Conservation (phyloP, 495 filamentous ascomycete genomes). For the Aspergillus nidulans region DNA sequence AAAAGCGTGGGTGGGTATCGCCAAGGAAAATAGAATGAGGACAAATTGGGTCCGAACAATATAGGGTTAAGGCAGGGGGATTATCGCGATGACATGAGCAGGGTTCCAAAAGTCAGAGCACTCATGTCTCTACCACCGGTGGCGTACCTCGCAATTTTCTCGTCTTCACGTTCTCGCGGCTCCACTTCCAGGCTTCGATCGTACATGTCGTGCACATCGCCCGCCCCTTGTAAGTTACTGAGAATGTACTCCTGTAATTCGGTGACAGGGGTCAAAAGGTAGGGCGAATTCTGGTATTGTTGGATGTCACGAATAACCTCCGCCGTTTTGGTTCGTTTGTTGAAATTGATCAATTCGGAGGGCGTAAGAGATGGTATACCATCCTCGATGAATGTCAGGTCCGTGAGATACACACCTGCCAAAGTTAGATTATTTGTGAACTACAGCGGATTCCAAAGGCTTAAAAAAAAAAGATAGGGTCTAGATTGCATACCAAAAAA, state of each 20-base stretch:
- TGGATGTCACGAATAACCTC: slow-evolving; percentile 98
- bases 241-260: slow-evolving; percentile 97
- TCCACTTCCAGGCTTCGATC: slow-evolving; percentile 89
- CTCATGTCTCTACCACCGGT: slow-evolving; percentile 35
- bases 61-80: slow-evolving; percentile 8
- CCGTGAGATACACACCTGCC: slow-evolving; percentile 90
- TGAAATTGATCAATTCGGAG: slow-evolving; percentile 95
- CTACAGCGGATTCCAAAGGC: not conserved
- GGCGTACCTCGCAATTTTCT: slow-evolving; percentile 79
- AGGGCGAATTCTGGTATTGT: slow-evolving; percentile 95
- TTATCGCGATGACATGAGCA: slow-evolving; percentile 35
- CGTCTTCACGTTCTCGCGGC: slow-evolving; percentile 92
- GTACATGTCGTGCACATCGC: slow-evolving; percentile 99
- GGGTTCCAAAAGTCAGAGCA: slow-evolving; percentile 33
- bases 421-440: not conserved
- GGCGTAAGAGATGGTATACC: slow-evolving; percentile 95
- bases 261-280: slow-evolving; percentile 78
- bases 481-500: slow-evolving; percentile 75
- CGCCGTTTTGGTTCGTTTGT: slow-evolving; percentile 94
- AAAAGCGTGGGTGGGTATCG: slow-evolving; percentile 18
- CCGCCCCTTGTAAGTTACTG: slow-evolving; percentile 86
- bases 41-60: slow-evolving; percentile 16
- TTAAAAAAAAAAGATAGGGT: not conserved
- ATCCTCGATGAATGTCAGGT: slow-evolving; percentile 98
- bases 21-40: slow-evolving; percentile 15